Base-by-base conservation (phyloP, 2,329 filamentous ascomycete genomes). In the Ampelomyces quisqualis region DNA sequence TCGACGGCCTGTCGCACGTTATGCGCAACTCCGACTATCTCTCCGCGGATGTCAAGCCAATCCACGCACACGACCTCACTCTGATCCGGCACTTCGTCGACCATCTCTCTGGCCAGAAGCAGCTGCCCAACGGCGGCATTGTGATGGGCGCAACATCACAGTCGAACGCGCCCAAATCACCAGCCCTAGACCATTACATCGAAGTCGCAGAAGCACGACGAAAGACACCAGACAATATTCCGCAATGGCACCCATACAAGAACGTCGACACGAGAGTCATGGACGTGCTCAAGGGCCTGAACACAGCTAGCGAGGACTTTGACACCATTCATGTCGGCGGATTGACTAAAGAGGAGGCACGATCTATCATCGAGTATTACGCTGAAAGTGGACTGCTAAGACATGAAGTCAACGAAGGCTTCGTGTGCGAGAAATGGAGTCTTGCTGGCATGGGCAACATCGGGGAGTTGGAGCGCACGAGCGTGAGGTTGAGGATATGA, bases 301-400 rank as follows among this genome's bases (percentile, higher is more conserved):
- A 45, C 15, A 43, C 38, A n/a, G 50, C 49, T 15, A 54, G 49
- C 50, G 65, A 69, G 38, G 62, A 62, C 6, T 64, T 66, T 2
- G 69, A 74, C 21, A 64, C 79, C 3, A 67, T 76, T 54, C 76
- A 79, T 14, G 63, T 95, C 14, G 76, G 78, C 28, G 86, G 88
- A 7, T 60, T 96, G 53, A 84, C 74, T 57, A 87, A 84, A 69
- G 71, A 77, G 2, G 91, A 97, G 71, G 83, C 88, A 8, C 80
- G 85, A 45, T 78, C 82, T 1, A 74, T 95, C 55, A 85, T 97
- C 82, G 90, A 96, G 73, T 97, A 96, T 72, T 97, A 91, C 77
- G 90, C 88, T 4, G 82, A 81, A 23, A 94, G 88, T 67, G 93
- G 91, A 9, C 75, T 95, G 64, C 66, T 95, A 62, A 80, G 86